A percentile compares a stretch with the other conserved stretches of the same genome.
phyloP scores from a whole-genome alignment of 1,139 yeast genomes.

The Saccharomycopsis hybrid region DNA sequence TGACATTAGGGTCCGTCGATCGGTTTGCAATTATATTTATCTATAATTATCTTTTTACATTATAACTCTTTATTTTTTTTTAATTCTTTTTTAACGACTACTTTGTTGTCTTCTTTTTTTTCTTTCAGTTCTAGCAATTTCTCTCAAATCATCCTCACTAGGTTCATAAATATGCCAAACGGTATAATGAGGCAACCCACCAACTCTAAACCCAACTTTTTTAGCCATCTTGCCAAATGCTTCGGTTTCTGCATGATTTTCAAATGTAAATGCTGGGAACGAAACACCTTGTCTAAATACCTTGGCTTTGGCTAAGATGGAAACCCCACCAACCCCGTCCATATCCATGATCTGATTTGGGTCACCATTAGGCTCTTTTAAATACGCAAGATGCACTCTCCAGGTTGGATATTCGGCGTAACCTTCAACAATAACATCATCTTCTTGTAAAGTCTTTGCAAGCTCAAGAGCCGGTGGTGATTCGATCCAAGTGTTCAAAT shows the following conservation, averaged over 20 bases:
- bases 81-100: too few species aligned
- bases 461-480: conserved; percentile 62
- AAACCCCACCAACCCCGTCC: conserved; percentile 91
- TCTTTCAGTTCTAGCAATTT: conserved; percentile 67
- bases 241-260: conserved; percentile 88
- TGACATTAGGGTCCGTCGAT: too few species aligned
- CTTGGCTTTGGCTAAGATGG: conserved; percentile 74
- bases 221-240: conserved; percentile 87
- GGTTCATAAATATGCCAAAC: conserved; percentile 88
- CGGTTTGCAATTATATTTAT: too few species aligned
- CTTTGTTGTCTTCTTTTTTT: conserved; percentile 44
- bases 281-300: conserved; percentile 79
- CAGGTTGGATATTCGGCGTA: conserved; percentile 87
- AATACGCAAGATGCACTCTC: conserved; percentile 76
- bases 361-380: conserved; percentile 58
- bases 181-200: conserved; percentile 85
- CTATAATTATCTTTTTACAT: too few species aligned
- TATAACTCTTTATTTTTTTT: too few species aligned
- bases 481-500: conserved; percentile 85
- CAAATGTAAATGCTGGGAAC: conserved; percentile 84
- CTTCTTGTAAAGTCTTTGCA: conserved; percentile 64
- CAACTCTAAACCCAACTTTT: conserved; percentile 71
- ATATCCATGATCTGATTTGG: conserved; percentile 61
- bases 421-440: conserved; percentile 87
- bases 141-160: conserved; percentile 80